Conservation (phyloP, 768 basidiomycete genomes). For the Lyophyllum atratum region DNA sequence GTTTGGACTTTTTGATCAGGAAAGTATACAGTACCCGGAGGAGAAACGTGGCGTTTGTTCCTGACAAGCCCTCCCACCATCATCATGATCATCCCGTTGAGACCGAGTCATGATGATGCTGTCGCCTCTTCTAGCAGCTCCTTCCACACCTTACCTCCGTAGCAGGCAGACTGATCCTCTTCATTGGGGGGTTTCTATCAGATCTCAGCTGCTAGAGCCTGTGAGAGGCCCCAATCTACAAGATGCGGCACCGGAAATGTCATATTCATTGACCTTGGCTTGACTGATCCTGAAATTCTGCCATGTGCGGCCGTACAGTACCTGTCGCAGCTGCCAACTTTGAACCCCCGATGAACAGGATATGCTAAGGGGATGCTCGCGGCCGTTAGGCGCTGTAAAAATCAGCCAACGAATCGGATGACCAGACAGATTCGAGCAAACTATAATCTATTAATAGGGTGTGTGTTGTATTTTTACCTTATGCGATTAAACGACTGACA, state of each 20-base stretch:
- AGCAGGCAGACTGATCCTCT: too few relatives aligned
- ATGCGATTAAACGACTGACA: neutral
- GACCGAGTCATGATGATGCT: neutral
- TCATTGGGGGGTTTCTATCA: too few relatives aligned
- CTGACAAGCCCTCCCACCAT: neutral
- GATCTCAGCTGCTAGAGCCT: too few relatives aligned
- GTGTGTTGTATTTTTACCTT: neutral
- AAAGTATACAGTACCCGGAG: neutral
- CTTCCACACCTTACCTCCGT: too few relatives aligned
- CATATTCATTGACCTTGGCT: too few relatives aligned
- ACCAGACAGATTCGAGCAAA: neutral
- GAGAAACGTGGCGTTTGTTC: neutral
- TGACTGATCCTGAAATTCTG: too few relatives aligned
- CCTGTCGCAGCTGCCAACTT: too few relatives aligned
- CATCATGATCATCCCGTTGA: neutral
- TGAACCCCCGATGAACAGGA: neutral
- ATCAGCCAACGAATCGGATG: neutral
- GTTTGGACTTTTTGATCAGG: conserved; percentile 10
- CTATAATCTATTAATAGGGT: neutral
- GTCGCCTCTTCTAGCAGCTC: too few relatives aligned
- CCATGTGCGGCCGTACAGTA: too few relatives aligned
- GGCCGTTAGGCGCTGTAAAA: too few relatives aligned
- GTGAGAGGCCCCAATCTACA: too few relatives aligned
- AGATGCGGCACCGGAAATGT: too few relatives aligned
- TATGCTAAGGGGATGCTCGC: neutral